Evolutionary conservation across 1,284 basidiomycete species (phyloP), one percentile per base, ranked within the genome.

Genomic region (Ganoderma boninense): DNA sequence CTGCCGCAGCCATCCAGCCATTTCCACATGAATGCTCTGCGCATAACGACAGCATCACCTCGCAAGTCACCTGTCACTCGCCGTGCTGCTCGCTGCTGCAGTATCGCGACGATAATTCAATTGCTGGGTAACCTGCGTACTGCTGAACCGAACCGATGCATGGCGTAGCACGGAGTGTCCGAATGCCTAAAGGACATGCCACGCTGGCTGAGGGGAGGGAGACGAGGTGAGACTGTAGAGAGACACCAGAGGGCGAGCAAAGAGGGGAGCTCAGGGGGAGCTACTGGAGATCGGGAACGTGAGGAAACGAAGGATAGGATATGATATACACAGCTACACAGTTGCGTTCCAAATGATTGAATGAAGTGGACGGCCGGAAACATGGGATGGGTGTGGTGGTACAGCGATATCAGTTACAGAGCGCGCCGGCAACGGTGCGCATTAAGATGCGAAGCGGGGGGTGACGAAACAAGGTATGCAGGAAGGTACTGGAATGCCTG

Each of bases 381-480:
- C 40, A 52, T 14, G 57, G 43, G 54, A 44, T 42, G 67, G 61
- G 52, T 44, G 66, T 71, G 59, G 38, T 70, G 65, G 68, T 72
- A 72, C 69, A 72, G 52, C 60, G 61, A 72, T 64, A 65, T 67
- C 68, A 67, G 62, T 65, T 69, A 71, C 69, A 71, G 74, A 73
- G 64, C 60, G 64, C 56, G 23, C 70, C 66, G 68, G 71, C 71
- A 71, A 44, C 23, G 65, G 69, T 59, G 57, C 68, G 69, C 38
- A 74, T 72, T 71, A 71, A 69, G 67, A 46, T 63, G 56, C 40
- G 52, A 38, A 57, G n/a, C 42, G 42, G 26, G 38, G 40, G 44
- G 44, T 29, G 63, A n/a, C 29, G 62, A 23, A 61, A 54, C n/a
- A 64, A 18, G 49, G 56, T 65, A 69, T 69, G 68, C 62, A 56